phyloP scores from a whole-genome alignment of 2,329 filamentous ascomycete species.

The Diplocarpon mali region DNA sequence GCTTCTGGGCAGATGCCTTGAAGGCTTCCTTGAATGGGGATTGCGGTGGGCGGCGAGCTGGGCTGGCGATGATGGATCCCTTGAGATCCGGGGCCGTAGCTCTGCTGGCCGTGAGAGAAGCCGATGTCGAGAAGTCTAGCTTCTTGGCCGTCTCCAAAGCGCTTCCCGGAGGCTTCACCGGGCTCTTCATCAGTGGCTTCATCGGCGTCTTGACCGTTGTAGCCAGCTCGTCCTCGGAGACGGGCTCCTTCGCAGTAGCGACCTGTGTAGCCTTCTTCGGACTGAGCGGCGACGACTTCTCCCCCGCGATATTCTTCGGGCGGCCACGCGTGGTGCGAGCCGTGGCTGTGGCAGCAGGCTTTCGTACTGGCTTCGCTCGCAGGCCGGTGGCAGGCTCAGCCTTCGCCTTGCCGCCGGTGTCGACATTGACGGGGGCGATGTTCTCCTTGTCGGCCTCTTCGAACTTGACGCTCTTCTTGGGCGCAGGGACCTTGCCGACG shows the following conservation, averaged over 20 bases:
- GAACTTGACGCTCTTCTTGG: conserved; percentile 53
- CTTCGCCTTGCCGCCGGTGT: conserved; percentile 30
- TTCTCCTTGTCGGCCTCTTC: conserved; percentile 54
- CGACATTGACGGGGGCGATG: conserved; percentile 35
- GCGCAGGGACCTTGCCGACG: conserved; percentile 33
- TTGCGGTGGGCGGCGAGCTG: conserved; percentile 41
- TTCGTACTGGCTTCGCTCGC: conserved; percentile 39
- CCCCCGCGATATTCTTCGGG: conserved; percentile 23
- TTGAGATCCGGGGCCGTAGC: conserved; percentile 28
- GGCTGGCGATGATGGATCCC: conserved; percentile 37
- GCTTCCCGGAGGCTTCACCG: conserved; percentile 37
- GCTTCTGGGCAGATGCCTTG: conserved; percentile 43
- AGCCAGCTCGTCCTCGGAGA: conserved; percentile 50
- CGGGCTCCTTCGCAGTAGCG: conserved; percentile 32
- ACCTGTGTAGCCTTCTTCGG: conserved; percentile 55
- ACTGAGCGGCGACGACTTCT: conserved; percentile 43
- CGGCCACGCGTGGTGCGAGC: conserved; percentile 25
- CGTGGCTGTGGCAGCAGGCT: conserved; percentile 27
- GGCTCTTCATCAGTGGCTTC: conserved; percentile 43
- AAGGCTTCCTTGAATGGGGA: conserved; percentile 45
- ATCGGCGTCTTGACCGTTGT: conserved; percentile 39
- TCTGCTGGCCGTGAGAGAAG: conserved; percentile 21
- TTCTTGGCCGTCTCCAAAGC: conserved; percentile 28
- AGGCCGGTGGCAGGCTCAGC: conserved; percentile 30
- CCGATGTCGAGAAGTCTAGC: conserved; percentile 26